phyloP scores from a whole-genome alignment of 2,329 filamentous ascomycete genomes.

The Coniochaeta prunicola region DNA sequence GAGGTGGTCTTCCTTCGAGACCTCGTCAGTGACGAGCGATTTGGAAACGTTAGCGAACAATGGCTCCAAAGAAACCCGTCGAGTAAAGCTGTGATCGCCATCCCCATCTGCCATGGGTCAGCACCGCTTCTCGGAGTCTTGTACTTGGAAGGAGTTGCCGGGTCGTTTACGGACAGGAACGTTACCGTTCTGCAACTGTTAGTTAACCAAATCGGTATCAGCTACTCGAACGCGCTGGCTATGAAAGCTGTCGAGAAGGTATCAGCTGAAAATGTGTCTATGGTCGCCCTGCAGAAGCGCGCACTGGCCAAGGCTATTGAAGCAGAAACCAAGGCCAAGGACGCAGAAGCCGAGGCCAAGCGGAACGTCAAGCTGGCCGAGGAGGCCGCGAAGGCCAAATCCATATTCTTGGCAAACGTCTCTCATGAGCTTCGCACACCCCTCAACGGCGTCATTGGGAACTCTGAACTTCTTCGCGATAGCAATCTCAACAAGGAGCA shows the following conservation, averaged over 20 bases:
- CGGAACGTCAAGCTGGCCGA: conserved; percentile 76
- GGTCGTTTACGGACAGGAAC: conserved; percentile 70
- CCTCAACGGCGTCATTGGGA: conserved; percentile 82
- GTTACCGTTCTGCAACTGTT: conserved; percentile 61
- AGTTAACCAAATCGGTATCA: conserved; percentile 71
- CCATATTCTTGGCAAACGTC: conserved; percentile 73
- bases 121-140: conserved; percentile 65
- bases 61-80: conserved; percentile 63
- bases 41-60: conserved; percentile 63
- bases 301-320: conserved; percentile 65
- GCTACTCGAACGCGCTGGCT: conserved; percentile 60
- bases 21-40: conserved; percentile 67
- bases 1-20: conserved; percentile 70
- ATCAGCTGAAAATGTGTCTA: conserved; percentile 68
- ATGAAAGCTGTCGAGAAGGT: conserved; percentile 70
- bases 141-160: conserved; percentile 68
- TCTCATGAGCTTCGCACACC: conserved; percentile 77
- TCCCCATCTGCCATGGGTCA: conserved; percentile 68
- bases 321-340: conserved; percentile 69
- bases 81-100: conserved; percentile 70
- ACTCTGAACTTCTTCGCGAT: conserved; percentile 75
- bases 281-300: conserved; percentile 70
- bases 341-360: conserved; percentile 68
- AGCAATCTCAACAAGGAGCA: conserved; percentile 70
- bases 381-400: conserved; percentile 76